Evolutionary conservation across 345 rosid genomes (phyloP).

Genomic region (Boechera retrofracta): DNA sequence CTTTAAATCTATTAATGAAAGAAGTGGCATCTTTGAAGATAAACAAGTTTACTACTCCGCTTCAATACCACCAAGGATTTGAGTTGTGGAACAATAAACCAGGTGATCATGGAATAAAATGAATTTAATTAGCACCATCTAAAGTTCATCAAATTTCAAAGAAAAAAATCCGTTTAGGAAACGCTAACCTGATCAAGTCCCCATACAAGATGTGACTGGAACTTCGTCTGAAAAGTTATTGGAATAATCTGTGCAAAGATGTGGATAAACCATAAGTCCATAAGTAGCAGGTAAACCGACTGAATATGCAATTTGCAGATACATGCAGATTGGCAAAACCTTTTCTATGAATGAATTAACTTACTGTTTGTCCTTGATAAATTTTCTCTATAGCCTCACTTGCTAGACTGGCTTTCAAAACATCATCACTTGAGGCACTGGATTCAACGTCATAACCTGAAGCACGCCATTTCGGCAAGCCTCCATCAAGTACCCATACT

Average conservation of each 20-base stretch:
- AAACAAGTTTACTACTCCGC: background rate
- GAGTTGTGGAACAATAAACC: conserved; percentile 7
- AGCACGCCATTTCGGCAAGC: conserved; percentile 96
- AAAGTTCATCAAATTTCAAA: background rate
- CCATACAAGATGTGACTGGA: conserved; percentile 92
- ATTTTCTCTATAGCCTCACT: conserved; percentile 93
- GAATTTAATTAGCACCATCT: conserved; percentile 2
- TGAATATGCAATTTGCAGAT: conserved; percentile 18
- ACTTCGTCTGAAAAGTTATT: conserved; percentile 77
- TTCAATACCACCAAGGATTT: conserved; percentile 17
- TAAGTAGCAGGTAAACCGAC: conserved; percentile 2
- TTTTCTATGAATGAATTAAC: conserved; percentile 31
- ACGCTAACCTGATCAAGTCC: conserved; percentile 83
- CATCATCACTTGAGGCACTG: conserved; percentile 92
- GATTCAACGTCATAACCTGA: conserved; percentile 98
- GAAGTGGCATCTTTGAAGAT: conserved; percentile 6
- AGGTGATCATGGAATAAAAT: conserved; percentile 8
- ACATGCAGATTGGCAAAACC: conserved; percentile 6
- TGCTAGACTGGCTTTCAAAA: conserved; percentile 94
- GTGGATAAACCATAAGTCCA: conserved; percentile 10
- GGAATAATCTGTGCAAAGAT: conserved; percentile 70
- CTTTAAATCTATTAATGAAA: background rate
- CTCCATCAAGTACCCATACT: conserved; percentile 98
- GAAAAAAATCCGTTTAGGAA: background rate
- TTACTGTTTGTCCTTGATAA: conserved; percentile 83